These are phyloP conservation scores for Scortechinia acanthostroma DNA, from an alignment of 2,329 filamentous ascomycete species.

Conservation along the genomic window DNA sequence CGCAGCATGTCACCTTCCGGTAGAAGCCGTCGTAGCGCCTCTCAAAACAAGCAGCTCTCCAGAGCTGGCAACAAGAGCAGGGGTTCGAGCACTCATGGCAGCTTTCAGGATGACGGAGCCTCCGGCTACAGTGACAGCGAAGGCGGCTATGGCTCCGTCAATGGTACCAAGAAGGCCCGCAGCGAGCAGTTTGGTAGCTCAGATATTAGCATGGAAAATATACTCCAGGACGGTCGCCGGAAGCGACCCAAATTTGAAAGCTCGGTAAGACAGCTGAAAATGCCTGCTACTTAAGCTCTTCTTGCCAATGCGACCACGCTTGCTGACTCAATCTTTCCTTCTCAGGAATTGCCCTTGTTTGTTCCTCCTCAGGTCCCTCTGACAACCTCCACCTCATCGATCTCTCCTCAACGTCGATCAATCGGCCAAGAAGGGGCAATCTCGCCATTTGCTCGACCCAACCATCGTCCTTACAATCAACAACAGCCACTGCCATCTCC, in stretches of 20 bases:
- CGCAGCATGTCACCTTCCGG: slow-evolving; percentile 49
- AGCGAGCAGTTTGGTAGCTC: slow-evolving; percentile 57
- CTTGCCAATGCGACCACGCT: too few relatives aligned
- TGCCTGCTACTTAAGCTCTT: background rate
- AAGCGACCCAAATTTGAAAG: slow-evolving; percentile 69
- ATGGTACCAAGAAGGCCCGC: slow-evolving; percentile 48
- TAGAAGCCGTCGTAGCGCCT: slow-evolving; percentile 46
- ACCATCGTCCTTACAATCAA: slow-evolving; percentile 75
- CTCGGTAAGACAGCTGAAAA: slow-evolving; percentile 66
- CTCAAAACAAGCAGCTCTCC: slow-evolving; percentile 39
- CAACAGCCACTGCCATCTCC: slow-evolving; percentile 76
- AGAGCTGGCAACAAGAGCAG: slow-evolving; percentile 39
- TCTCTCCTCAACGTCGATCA: slow-evolving; percentile 76
- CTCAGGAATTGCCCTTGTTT: slow-evolving; percentile 87
- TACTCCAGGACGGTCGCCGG: slow-evolving; percentile 58
- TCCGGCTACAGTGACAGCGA: slow-evolving; percentile 54
- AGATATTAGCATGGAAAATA: slow-evolving; percentile 64
- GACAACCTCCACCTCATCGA: slow-evolving; percentile 91
- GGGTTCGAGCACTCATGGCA: slow-evolving; percentile 32
- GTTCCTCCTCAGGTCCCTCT: slow-evolving; percentile 89
- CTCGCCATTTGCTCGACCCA: slow-evolving; percentile 69
- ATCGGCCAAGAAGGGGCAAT: slow-evolving; percentile 65
- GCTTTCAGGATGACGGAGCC: slow-evolving; percentile 30
- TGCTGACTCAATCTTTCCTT: too few relatives aligned
- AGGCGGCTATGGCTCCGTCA: slow-evolving; percentile 48